Evolutionary conservation across 495 filamentous ascomycete genomes (phyloP), one percentile per base, ranked within the genome.

Genomic region (Cetradonia linearis): DNA sequence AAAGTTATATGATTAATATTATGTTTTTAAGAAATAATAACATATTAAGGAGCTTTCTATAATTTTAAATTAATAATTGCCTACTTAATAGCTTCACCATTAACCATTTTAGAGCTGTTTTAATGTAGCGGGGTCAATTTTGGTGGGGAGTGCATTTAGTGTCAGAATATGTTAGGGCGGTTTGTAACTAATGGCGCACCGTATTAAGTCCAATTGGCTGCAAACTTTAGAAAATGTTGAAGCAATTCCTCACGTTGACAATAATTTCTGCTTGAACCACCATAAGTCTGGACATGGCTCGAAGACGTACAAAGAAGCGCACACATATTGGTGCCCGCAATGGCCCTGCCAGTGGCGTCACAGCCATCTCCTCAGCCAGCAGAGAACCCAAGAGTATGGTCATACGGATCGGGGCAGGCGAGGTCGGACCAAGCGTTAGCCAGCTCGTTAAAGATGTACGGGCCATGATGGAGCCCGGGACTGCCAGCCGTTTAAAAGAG

Each of bases 321-420:
- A 95, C 92, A 42, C 91, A 96, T 72, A 72, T 82, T 23, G 81
- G 83, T 44, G 83, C 86, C 27, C 79, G 78, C 63, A 87, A 87
- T 74, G 83, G 81, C 55, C 63, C 78, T 48, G 59, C 68, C 50
- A 77, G 77, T 55, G 50, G 44, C 8, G 48, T 57, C 47, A 61
- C 68, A 31, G 70, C 77, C 58, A 79, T 77, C 71, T 75, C 73
- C 62, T 75, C 75, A 50, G 73, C 78, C 47, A 74, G 78, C 20
- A 81, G 81, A 60, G 79, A 82, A 55, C 93, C 93, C 18, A 96
- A 95, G 78, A 91, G 86, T 67, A 97, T 99, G 94, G 93, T 99
- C 56, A 94, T 99, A 72, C 85, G 93, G 65, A 90, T 96, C 57
- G 93, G 94, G 66, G 93, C 89, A 68, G 86, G 89, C 64, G 89